phyloP scores from a whole-genome alignment of 495 filamentous ascomycete species.

The Xylaria palmicola region DNA sequence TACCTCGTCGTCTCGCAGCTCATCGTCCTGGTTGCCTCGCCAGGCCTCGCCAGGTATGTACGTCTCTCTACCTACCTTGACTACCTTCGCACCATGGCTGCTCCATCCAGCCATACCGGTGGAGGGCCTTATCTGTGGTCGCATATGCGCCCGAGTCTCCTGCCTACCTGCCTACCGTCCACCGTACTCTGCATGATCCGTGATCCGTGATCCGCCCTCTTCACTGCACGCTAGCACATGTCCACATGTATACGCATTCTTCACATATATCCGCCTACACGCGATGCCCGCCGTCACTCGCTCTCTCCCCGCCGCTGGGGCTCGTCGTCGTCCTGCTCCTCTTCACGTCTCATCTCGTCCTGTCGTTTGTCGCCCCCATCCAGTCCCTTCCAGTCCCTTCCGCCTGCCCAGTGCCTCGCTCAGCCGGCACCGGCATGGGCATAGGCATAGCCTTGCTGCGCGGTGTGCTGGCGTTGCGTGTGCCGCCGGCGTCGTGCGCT shows the following conservation, averaged over 20 bases:
- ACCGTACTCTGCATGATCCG: slow-evolving; percentile 13
- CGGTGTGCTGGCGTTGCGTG: background rate
- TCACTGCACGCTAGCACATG: slow-evolving; percentile 8
- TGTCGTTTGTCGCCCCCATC: background rate
- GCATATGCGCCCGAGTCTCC: slow-evolving; percentile 15
- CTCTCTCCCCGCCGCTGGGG: slow-evolving; percentile 3
- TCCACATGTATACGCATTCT: slow-evolving; percentile 6
- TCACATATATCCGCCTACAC: slow-evolving; percentile 1
- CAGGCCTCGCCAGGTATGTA: slow-evolving; percentile 7
- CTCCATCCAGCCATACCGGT: slow-evolving; percentile 2
- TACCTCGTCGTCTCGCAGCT: background rate
- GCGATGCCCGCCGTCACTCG: slow-evolving; percentile 6
- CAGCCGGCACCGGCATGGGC: too few species aligned
- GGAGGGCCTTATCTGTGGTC: slow-evolving; percentile 12
- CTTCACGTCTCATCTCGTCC: background rate
- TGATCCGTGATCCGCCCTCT: slow-evolving; percentile 10
- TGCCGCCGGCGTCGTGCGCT: background rate
- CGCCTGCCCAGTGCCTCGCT: slow-evolving; percentile 6
- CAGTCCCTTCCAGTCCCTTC: slow-evolving; percentile 1
- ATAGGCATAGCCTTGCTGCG: slow-evolving; percentile 14
- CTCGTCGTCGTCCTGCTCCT: background rate
- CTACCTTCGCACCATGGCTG: background rate
- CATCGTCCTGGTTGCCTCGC: slow-evolving; percentile 3
- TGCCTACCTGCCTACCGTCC: too few species aligned
- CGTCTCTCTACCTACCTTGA: background rate